Percentiles rank a stretch among this genome's conserved stretches.
These are phyloP conservation scores for Leccinum fibrillosum DNA, from an alignment of 768 basidiomycete genomes.

Conservation along the genomic window DNA sequence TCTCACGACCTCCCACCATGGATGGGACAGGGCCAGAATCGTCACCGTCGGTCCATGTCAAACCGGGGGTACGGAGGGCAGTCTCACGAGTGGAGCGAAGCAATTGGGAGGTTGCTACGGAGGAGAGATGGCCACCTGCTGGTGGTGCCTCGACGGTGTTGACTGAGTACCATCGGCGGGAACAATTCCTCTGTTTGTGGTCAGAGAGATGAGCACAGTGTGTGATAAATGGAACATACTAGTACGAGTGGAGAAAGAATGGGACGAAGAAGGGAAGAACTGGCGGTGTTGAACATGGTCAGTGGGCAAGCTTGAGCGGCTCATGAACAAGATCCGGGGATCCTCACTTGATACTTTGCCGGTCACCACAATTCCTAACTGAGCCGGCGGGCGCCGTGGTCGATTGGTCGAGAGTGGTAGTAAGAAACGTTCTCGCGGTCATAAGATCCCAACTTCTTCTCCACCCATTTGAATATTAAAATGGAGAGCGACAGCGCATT, in stretches of 20 bases:
- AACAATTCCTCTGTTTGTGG: conserved; percentile 1
- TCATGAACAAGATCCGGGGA: conserved; percentile 27
- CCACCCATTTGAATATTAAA: neutral
- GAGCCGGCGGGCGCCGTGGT: neutral
- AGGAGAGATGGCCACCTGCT: conserved; percentile 73
- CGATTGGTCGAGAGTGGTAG: neutral
- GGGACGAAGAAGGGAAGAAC: conserved; percentile 15
- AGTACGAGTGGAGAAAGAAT: conserved; percentile 15
- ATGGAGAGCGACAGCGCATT: conserved; percentile 87
- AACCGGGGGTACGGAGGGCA: conserved; percentile 68
- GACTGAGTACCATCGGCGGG: conserved; percentile 50
- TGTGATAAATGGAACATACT: neutral
- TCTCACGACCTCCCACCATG: conserved; percentile 74
- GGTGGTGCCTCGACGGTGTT: conserved; percentile 57
- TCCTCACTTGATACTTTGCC: conserved; percentile 10
- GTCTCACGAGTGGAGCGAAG: conserved; percentile 64
- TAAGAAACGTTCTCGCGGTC: conserved; percentile 16
- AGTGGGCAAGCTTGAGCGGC: conserved; percentile 2
- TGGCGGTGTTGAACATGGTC: conserved; percentile 22
- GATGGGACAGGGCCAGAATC: conserved; percentile 36
- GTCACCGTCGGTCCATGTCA: conserved; percentile 69
- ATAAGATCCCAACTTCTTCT: conserved; percentile 1
- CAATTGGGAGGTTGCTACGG: conserved; percentile 65
- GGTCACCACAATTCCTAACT: neutral
- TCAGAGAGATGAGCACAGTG: neutral